A percentile compares a stretch with the other conserved stretches of the same genome.
phyloP scores from a whole-genome alignment of 2,329 filamentous ascomycete species.

The Neofusicoccum ribis region DNA sequence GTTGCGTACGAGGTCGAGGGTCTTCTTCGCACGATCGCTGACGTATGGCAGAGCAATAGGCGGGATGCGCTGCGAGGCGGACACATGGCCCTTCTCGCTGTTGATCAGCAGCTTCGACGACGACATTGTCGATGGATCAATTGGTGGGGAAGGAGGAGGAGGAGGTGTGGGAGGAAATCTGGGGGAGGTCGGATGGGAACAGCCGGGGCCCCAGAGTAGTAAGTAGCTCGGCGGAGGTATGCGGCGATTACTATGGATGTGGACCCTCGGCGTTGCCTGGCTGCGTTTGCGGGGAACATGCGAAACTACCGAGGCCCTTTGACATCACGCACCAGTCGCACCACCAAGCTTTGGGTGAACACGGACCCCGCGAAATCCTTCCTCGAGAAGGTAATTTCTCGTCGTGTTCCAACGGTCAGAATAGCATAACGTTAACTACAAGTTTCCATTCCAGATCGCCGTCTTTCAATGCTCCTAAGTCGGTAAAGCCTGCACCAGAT shows the following conservation, averaged over 20 bases:
- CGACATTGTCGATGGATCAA: constrained; percentile 8
- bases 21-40: constrained; percentile 81
- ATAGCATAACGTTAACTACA: too few relatives aligned
- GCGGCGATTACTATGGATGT: constrained; percentile 8
- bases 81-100: constrained; percentile 36
- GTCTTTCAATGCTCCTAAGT: too few relatives aligned
- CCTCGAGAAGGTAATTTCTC: too few relatives aligned
- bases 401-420: too few relatives aligned
- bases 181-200: neutral
- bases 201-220: constrained; percentile 14
- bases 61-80: constrained; percentile 59
- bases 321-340: constrained; percentile 1
- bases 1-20: constrained; percentile 68
- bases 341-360: neutral
- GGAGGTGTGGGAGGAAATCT: neutral
- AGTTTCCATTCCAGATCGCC: too few relatives aligned
- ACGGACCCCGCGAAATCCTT: too few relatives aligned
- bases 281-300: constrained; percentile 9
- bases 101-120: constrained; percentile 33
- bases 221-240: constrained; percentile 12
- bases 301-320: constrained; percentile 14
- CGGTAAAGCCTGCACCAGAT: too few relatives aligned
- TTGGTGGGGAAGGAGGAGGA: neutral
- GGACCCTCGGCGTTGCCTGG: neutral
- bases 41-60: constrained; percentile 64